Percentiles rank a stretch among this genome's conserved stretches.
phyloP scores from a whole-genome alignment of 2,329 filamentous ascomycete species.

The Celoporthe dispersa region DNA sequence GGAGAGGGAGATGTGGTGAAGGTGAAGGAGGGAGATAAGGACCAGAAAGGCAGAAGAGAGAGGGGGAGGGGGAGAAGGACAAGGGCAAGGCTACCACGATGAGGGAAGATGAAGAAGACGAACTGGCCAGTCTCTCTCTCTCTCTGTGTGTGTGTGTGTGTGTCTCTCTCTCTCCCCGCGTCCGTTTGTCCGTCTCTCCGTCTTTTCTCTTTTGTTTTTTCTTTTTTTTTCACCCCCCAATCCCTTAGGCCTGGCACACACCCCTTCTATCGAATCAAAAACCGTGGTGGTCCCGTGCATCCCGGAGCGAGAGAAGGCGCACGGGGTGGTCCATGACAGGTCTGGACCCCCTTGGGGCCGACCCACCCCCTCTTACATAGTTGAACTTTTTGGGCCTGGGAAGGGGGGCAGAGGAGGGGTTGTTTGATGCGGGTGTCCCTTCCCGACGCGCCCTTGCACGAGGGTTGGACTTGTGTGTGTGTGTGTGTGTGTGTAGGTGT shows the following conservation, averaged over 20 bases:
- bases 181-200: background rate
- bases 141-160: too few species aligned
- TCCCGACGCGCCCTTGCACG: background rate
- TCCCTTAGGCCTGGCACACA: background rate
- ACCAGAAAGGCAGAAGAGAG: background rate
- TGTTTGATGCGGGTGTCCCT: slow-evolving; percentile 2
- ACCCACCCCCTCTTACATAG: slow-evolving; percentile 9
- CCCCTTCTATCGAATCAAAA: background rate
- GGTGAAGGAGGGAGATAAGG: background rate
- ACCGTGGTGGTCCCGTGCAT: background rate
- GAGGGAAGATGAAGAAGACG: background rate
- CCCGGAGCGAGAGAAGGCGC: background rate
- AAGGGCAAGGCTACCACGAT: background rate
- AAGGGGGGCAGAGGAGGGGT: background rate
- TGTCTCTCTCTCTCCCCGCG: too few species aligned
- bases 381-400: background rate
- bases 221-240: background rate
- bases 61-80: background rate
- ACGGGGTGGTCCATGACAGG: slow-evolving; percentile 15
- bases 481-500: background rate
- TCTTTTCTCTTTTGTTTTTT: background rate
- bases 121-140: background rate
- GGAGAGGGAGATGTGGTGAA: background rate
- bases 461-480: background rate
- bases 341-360: slow-evolving; percentile 18